Conservation (phyloP, 1,284 basidiomycete species). For the Psilocybe mexicana region DNA sequence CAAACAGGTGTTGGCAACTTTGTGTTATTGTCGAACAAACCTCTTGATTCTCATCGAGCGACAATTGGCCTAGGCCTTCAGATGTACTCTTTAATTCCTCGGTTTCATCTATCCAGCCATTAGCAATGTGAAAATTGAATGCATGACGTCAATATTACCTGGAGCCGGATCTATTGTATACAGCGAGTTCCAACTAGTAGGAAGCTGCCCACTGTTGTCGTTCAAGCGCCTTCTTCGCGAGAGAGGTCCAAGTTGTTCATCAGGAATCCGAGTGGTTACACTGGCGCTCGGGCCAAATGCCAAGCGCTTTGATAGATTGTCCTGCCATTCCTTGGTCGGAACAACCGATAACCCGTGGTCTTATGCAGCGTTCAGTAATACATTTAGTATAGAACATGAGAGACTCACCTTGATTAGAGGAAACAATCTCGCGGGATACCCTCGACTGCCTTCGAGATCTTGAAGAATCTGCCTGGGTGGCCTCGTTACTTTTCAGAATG, state of each 20-base stretch:
- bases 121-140: constrained; percentile 1
- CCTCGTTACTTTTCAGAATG: constrained; percentile 61
- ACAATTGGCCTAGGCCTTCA: constrained; percentile 69
- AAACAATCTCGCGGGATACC: constrained; percentile 75
- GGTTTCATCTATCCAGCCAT: constrained; percentile 29
- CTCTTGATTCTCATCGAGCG: constrained; percentile 80
- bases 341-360: constrained; percentile 60
- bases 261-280: constrained; percentile 17
- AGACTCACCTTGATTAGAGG: constrained; percentile 56
- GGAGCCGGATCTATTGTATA: constrained; percentile 50
- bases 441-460: constrained; percentile 73
- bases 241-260: constrained; percentile 29
- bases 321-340: constrained; percentile 78
- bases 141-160: constrained; percentile 24
- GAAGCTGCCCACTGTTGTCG: constrained; percentile 25
- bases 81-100: constrained; percentile 51
- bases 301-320: constrained; percentile 60
- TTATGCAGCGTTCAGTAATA: constrained; percentile 27
- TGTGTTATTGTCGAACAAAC: constrained; percentile 32
- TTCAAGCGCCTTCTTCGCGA: constrained; percentile 47
- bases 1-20: not conserved
- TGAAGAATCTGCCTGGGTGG: constrained; percentile 52
- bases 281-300: constrained; percentile 31
- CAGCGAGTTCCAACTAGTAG: constrained; percentile 53
- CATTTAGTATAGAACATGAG: not conserved